These are phyloP conservation scores for Mrakiaceae sp. DNA, from an alignment of 1,284 basidiomycete species.

Conservation along the genomic window DNA sequence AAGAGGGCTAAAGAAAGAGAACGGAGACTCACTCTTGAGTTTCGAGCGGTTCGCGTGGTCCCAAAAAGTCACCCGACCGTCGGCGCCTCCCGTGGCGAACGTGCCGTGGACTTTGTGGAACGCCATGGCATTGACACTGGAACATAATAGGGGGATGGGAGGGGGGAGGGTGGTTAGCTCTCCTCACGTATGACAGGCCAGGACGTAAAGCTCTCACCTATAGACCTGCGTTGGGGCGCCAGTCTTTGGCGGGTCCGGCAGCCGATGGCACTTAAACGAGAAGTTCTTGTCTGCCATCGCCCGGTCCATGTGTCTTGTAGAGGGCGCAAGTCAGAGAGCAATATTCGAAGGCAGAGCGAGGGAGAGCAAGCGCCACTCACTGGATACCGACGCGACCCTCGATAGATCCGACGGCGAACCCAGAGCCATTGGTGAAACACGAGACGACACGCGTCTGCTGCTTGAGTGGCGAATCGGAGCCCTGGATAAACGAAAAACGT, in stretches of 20 bases:
- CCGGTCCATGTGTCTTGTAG: conserved; percentile 22
- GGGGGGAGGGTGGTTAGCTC: conserved; percentile 22
- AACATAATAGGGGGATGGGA: conserved; percentile 46
- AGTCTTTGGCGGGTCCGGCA: conserved; percentile 23
- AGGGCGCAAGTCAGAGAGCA: conserved; percentile 16
- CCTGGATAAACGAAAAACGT: conserved; percentile 36
- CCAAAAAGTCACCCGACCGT: conserved; percentile 14
- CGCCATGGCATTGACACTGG: conserved; percentile 76
- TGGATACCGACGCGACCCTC: conserved; percentile 95
- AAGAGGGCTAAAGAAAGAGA: neutral
- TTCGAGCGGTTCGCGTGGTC: conserved; percentile 16
- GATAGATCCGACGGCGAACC: conserved; percentile 88
- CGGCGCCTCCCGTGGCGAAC: conserved; percentile 58
- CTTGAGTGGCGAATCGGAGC: conserved; percentile 70
- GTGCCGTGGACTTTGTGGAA: conserved; percentile 90
- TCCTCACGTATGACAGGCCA: neutral
- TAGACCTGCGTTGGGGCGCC: conserved; percentile 9
- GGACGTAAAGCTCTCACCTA: conserved; percentile 7
- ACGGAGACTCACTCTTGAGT: conserved; percentile 8
- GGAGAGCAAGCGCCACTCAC: conserved; percentile 42
- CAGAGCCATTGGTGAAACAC: conserved; percentile 68
- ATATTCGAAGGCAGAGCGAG: neutral
- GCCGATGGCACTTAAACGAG: conserved; percentile 92
- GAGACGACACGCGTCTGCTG: conserved; percentile 86
- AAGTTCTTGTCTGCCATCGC: conserved; percentile 50